Evolutionary conservation across 2,329 filamentous ascomycete species (phyloP).

Genomic region (Beauveria caledonica): DNA sequence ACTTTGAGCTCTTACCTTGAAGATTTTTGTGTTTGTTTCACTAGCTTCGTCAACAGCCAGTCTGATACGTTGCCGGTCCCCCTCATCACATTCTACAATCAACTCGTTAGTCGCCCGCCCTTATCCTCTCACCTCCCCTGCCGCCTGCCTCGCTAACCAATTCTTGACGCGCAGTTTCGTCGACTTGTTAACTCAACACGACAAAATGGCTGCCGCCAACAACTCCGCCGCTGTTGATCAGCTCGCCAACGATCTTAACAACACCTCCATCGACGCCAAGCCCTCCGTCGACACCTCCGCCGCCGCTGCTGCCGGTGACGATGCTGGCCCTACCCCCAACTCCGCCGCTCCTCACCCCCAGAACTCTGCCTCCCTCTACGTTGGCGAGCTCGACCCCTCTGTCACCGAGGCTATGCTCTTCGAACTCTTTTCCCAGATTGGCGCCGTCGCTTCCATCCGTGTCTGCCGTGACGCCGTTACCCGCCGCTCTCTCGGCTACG

Average conservation of each 20-base stretch:
- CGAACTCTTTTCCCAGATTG: conserved; percentile 99
- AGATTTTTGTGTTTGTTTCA: conserved; percentile 22
- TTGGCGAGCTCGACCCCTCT: conserved; percentile 93
- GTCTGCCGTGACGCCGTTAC: conserved; percentile 99
- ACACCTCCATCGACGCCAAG: conserved; percentile 60
- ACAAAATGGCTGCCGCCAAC: conserved; percentile 54
- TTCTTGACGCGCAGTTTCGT: conserved; percentile 13
- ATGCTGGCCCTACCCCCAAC: conserved; percentile 60
- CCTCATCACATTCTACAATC: conserved; percentile 13
- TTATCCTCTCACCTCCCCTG: neutral
- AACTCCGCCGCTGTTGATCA: conserved; percentile 61
- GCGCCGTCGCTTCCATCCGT: conserved; percentile 96
- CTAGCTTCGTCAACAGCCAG: conserved; percentile 19
- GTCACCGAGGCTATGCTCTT: conserved; percentile 99
- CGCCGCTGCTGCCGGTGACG: conserved; percentile 29
- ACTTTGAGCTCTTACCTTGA: conserved; percentile 22
- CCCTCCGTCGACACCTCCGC: conserved; percentile 70
- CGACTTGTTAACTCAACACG: conserved; percentile 12
- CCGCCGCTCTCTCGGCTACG: conserved; percentile 95
- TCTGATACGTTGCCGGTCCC: conserved; percentile 16
- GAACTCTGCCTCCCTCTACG: conserved; percentile 96
- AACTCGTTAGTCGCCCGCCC: conserved; percentile 1
- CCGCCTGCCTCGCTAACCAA: conserved; percentile 8
- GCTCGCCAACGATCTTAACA: conserved; percentile 71
- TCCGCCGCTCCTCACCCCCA: conserved; percentile 72